Base-by-base conservation (phyloP, 345 rosid genomes). In the Syzygium jambos region DNA sequence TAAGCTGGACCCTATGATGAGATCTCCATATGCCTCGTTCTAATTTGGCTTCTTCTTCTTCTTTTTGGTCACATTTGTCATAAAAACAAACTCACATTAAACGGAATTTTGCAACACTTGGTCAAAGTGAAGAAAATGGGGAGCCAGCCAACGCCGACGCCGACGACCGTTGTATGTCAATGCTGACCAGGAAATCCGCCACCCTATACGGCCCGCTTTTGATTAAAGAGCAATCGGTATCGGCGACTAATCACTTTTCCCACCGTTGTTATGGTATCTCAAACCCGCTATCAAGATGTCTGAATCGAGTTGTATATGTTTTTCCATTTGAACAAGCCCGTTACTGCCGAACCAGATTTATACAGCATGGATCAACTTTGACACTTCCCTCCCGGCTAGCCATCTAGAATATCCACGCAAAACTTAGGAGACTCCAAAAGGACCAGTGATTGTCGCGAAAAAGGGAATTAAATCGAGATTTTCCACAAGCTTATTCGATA, bases 241-340 rank as follows among this genome's bases (percentile, higher is more conserved):
- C 9, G 73, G 19, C 38, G 73, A 34, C 73, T 9, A 7, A 6
- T n/a, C 10, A 6, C 2, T 13, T 14, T 5, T n/a, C 15, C 29
- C 6, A 14, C n/a, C 38, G 78, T 5, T 11, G 46, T 5, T 6
- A 0, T 30, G 17, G 78, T 3, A 68, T 30, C 34, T 4, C 10
- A 34, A 17, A 17, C 78, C 9, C 12, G 23, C 78, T 3, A 68
- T 65, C 43, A 34, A 8, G 78, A 10, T 2, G 34, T 16, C 22
- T 6, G 6, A 16, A 30, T 65, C 17, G 8, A 30, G 11, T 9
- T 4, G 4, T 1, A 0, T 21, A 2, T n/a, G 9, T 14, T n/a
- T 2, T n/a, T 21, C 43, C 6, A 13, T 16, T 14, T 17, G 43
- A 68, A 43, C 46, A 17, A 34, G 38, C 23, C 78, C 12, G 6